Percentiles rank a stretch among this genome's conserved stretches.
Evolutionary conservation across 1,284 basidiomycete genomes (phyloP).

Genomic region (Fistulina hepatica): DNA sequence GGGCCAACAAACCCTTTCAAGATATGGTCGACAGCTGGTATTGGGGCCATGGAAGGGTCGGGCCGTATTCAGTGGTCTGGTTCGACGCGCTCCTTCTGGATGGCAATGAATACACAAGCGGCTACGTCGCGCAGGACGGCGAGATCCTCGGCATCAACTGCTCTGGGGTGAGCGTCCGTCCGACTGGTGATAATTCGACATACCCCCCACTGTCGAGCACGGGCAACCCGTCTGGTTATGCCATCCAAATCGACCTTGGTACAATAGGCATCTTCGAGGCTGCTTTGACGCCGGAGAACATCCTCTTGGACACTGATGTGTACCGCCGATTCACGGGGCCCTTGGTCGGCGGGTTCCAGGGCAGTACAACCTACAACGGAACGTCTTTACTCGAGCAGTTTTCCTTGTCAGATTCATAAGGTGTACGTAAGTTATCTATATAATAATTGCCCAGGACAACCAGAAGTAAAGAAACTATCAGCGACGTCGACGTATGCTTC

Average conservation of each 20-base stretch:
- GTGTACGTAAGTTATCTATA: too few species aligned
- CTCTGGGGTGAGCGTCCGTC: constrained; percentile 10
- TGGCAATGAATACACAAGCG: constrained; percentile 11
- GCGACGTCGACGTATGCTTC: too few species aligned
- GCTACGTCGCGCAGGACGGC: constrained; percentile 10
- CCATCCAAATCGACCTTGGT: constrained; percentile 6
- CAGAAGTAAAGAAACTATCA: too few species aligned
- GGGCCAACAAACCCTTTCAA: constrained; percentile 11
- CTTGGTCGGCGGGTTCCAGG: too few species aligned
- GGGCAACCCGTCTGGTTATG: constrained; percentile 4
- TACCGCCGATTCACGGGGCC: too few species aligned
- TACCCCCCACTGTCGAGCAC: constrained; percentile 7
- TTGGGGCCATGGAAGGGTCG: constrained; percentile 16
- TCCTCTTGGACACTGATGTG: too few species aligned
- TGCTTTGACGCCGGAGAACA: neutral
- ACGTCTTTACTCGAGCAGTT: too few species aligned
- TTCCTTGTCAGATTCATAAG: too few species aligned
- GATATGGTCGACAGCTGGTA: constrained; percentile 12
- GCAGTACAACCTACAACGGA: too few species aligned
- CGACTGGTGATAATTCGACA: constrained; percentile 6
- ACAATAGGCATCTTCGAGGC: constrained; percentile 1
- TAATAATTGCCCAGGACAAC: too few species aligned
- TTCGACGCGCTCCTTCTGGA: constrained; percentile 10
- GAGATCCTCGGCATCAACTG: constrained; percentile 10
- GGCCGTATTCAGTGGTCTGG: constrained; percentile 16